Evolutionary conservation across 352 stramenopile species (phyloP), one percentile per base, ranked within the genome.

Genomic region (Globisporangium acanthophoron): DNA sequence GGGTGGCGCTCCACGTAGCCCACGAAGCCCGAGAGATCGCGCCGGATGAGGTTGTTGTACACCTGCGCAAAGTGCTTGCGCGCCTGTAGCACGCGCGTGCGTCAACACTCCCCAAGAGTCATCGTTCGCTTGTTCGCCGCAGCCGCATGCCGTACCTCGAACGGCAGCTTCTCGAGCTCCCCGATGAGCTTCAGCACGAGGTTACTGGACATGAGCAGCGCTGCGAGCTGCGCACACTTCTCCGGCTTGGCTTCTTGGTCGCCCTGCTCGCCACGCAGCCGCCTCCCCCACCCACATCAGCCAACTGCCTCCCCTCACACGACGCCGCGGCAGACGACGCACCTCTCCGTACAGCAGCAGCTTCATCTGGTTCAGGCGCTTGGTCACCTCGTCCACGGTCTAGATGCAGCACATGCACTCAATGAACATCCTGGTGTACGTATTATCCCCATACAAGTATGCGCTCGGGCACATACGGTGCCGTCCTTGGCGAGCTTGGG

Each of bases 41-140:
- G 87, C 16, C 85, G 81, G 70, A 96, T 90, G 33, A 97, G 77
- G 67, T 96, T 96, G 71, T 88, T 93, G 66, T 88, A 97, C 29
- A 97, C 81, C 59, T 94, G 80, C 43, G 79, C 84, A 62, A 93
- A 88, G 46, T 93, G 79, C 65, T 93, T 93, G 50, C 84, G 79
- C 35, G 84, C 80, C 68, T 73, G 27, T 5, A 39, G 20, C 16
- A 53, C 31, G 31, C 31, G 31, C 31, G 6, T 8, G 31, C 27
- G 20, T 48, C 31, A 31, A 16, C 37, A 33, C 21, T 27, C 24
- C 24, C 24, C 24, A 27, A 27, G 3, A 27, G 24, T 27, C 24
- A 27, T 27, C 24, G 24, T 27, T 27, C 21, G 21, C 21, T 24
- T 1, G 21, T 24, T 24, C 24, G 24, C 24, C 24, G 24, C 24